Conservation (phyloP, 2,329 filamentous ascomycete species). For the Samsoniella hepiali region DNA sequence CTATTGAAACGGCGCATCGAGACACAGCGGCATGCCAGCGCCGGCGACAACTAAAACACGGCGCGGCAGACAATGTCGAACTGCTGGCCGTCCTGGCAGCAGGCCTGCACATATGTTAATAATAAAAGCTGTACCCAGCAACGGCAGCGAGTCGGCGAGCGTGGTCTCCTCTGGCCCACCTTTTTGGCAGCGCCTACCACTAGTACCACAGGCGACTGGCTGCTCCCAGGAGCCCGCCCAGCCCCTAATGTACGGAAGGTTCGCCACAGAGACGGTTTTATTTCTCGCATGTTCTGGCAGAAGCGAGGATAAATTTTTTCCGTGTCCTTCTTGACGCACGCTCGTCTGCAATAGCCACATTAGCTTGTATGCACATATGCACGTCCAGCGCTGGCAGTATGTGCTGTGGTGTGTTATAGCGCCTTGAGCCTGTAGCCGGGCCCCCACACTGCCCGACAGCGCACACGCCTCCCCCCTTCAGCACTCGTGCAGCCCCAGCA, state of each 20-base stretch:
- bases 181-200: background rate
- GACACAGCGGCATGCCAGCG: background rate
- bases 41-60: background rate
- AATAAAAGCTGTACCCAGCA: background rate
- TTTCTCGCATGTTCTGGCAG: background rate
- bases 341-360: background rate
- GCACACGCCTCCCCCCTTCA: too few relatives aligned
- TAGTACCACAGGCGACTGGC: background rate
- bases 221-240: background rate
- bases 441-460: too few relatives aligned
- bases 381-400: background rate
- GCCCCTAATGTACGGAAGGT: background rate
- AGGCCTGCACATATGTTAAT: background rate
- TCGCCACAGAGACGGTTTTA: too few relatives aligned
- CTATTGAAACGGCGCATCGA: background rate
- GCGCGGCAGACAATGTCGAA: too few relatives aligned
- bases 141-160: slow-evolving; percentile 8
- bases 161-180: background rate
- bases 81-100: too few relatives aligned
- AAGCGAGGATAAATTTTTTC: too few relatives aligned
- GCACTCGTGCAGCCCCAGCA: background rate
- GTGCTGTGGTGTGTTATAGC: background rate
- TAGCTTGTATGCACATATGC: background rate
- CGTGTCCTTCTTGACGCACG: background rate
- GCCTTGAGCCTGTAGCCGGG: background rate